phyloP scores from a whole-genome alignment of 2,329 filamentous ascomycete species.

The Lachnellula cervina region DNA sequence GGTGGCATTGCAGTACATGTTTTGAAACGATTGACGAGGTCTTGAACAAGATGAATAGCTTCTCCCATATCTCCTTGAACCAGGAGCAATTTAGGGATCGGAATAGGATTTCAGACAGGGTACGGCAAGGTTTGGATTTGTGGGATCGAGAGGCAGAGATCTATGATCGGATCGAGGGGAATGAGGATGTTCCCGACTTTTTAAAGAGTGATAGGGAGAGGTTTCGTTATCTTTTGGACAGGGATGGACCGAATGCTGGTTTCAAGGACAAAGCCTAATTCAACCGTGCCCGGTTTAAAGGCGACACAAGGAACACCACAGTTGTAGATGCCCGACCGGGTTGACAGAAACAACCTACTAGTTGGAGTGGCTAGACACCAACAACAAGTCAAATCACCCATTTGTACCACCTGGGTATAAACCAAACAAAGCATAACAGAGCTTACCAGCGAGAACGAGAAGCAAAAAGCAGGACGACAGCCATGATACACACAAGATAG shows the following conservation, averaged over 20 bases:
- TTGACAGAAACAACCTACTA: too few relatives aligned
- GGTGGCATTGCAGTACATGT: constrained; percentile 45
- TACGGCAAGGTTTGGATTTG: constrained; percentile 40
- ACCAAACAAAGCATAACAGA: too few relatives aligned
- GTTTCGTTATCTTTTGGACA: constrained; percentile 23
- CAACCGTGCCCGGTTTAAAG: background rate
- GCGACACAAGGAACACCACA: too few relatives aligned
- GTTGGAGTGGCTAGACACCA: background rate
- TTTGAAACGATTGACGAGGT: constrained; percentile 39
- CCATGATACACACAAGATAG: too few relatives aligned
- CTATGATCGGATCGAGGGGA: constrained; percentile 36
- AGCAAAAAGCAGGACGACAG: too few relatives aligned
- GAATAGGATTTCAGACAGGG: constrained; percentile 36
- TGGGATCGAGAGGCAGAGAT: constrained; percentile 35
- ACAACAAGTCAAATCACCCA: background rate
- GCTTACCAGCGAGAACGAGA: too few relatives aligned
- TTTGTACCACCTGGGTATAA: too few relatives aligned
- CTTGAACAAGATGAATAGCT: constrained; percentile 38
- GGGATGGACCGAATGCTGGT: constrained; percentile 20
- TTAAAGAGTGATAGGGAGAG: constrained; percentile 28
- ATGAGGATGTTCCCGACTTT: constrained; percentile 40
- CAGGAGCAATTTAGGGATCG: constrained; percentile 37
- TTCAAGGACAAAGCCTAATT: constrained; percentile 15
- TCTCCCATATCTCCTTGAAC: constrained; percentile 39
- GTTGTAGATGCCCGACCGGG: too few relatives aligned